phyloP scores from a whole-genome alignment of 2,329 filamentous ascomycete genomes.

The Stagonosporopsis tanaceti region DNA sequence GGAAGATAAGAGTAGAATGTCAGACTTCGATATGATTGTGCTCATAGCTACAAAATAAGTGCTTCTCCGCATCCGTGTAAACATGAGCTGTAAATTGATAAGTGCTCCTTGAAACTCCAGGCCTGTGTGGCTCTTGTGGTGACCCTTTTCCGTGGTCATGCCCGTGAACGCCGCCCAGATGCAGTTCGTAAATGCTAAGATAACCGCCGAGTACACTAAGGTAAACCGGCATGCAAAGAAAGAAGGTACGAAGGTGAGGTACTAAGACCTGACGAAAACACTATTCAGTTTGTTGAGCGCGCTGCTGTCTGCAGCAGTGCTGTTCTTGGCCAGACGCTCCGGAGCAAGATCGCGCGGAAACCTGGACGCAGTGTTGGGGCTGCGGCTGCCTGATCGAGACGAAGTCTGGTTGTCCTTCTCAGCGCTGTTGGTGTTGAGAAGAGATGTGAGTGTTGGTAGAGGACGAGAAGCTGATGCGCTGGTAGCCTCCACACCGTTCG shows the following conservation, averaged over 20 bases:
- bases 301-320: slow-evolving; percentile 40
- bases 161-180: slow-evolving; percentile 39
- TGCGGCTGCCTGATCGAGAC: slow-evolving; percentile 54
- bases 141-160: slow-evolving; percentile 9
- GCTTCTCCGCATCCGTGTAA: not conserved
- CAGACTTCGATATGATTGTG: not conserved
- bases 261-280: slow-evolving; percentile 42
- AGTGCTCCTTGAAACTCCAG: slow-evolving; percentile 14
- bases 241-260: slow-evolving; percentile 4
- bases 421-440: slow-evolving; percentile 43
- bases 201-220: slow-evolving; percentile 9
- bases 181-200: slow-evolving; percentile 36
- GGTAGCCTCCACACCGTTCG: slow-evolving; percentile 49
- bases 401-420: slow-evolving; percentile 42
- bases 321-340: slow-evolving; percentile 44
- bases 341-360: slow-evolving; percentile 44
- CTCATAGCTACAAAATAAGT: slow-evolving; percentile 2
- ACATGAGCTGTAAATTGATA: not conserved
- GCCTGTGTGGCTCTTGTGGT: slow-evolving; percentile 11
- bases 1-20: too few species aligned
- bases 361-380: slow-evolving; percentile 44
- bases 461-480: slow-evolving; percentile 43
- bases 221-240: slow-evolving; percentile 8
- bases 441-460: slow-evolving; percentile 56
- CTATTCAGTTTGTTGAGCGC: slow-evolving; percentile 47